These are phyloP conservation scores for Spatholobus suberectus DNA, from an alignment of 306 rosid genomes.

Conservation along the genomic window DNA sequence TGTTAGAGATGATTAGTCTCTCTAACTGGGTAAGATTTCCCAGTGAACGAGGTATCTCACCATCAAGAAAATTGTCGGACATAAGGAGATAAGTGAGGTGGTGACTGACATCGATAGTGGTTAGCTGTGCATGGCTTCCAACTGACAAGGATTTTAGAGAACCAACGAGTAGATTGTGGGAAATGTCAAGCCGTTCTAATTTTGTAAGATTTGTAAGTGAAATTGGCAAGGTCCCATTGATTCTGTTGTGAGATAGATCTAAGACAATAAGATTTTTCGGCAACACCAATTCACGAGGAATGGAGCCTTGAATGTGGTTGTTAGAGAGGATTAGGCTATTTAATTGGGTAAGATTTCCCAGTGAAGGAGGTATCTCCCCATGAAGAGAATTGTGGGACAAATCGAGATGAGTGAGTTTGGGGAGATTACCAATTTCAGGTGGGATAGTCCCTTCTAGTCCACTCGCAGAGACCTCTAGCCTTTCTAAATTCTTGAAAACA, in stretches of 20 bases:
- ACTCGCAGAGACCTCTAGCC: accelerated
- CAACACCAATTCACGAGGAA: not conserved
- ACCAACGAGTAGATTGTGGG: too few relatives aligned
- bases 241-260: not conserved
- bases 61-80: too few relatives aligned
- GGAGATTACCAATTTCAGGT: not conserved
- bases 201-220: not conserved
- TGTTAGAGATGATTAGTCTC: too few relatives aligned
- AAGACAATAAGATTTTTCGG: not conserved
- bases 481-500: not conserved
- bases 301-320: not conserved
- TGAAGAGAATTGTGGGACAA: not conserved
- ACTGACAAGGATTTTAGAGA: too few relatives aligned
- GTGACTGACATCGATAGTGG: too few relatives aligned
- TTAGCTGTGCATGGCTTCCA: too few relatives aligned
- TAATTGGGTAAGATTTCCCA: not conserved
- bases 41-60: too few relatives aligned
- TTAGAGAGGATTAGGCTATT: not conserved
- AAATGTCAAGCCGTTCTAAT: not conserved
- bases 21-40: too few relatives aligned
- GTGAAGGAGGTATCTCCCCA: not conserved
- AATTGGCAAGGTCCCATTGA: not conserved
- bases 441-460: not conserved
- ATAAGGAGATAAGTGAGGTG: too few relatives aligned
- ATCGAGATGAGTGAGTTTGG: not conserved